Base-by-base conservation (phyloP, 495 filamentous ascomycete genomes). In the Aspergillus sclerotiicarbonarius region DNA sequence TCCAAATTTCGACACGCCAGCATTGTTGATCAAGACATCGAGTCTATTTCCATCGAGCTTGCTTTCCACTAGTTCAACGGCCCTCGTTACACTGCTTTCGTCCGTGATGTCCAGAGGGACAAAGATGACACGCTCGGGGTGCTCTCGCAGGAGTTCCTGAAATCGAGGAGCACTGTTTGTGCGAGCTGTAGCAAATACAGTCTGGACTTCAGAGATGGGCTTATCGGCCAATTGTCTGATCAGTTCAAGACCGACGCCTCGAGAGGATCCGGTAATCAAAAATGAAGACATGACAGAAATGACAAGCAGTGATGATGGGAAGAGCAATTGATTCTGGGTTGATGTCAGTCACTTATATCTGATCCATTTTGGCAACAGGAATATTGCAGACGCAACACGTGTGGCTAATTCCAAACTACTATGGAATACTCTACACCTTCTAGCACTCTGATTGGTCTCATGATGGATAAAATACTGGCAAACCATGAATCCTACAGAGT, bases 21-120 rank as follows among this genome's bases (percentile, higher is more conserved):
- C 80, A 56, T 84, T 82, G 56, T 82, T 80, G 41, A 85, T 76
- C 25, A 85, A 61, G 33, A 78, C 70, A 56, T 84, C 82, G 0
- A 84, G 69, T 0, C 62, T 69, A 51, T 76, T 76, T 12, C 71
- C 74, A 7, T 70, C 70, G 18, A 80, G 69, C 12, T 66, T 61
- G 8, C 64, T 51, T 20, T 72, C 67, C 6, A 77, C 69, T 21
- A 65, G 41, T 3, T 62, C 59, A 0, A 67, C 77, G 4, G 78
- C 78, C 56, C 70, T 72, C 61, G 73, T 67, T 7, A 83, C 60
- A 35, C 73, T 75, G 1, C 63, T 54, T 44, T 74, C 66, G 49
- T 80, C 67, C 1, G 61, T 70, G 6, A 82, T 62, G 56, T 86
- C 81, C 30, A 81, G 25, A 2, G 6, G 29, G 0, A 50, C 29